Percentiles rank a stretch among this genome's conserved stretches.
phyloP scores from a whole-genome alignment of 345 rosid genomes.

The Corchorus capsularis region DNA sequence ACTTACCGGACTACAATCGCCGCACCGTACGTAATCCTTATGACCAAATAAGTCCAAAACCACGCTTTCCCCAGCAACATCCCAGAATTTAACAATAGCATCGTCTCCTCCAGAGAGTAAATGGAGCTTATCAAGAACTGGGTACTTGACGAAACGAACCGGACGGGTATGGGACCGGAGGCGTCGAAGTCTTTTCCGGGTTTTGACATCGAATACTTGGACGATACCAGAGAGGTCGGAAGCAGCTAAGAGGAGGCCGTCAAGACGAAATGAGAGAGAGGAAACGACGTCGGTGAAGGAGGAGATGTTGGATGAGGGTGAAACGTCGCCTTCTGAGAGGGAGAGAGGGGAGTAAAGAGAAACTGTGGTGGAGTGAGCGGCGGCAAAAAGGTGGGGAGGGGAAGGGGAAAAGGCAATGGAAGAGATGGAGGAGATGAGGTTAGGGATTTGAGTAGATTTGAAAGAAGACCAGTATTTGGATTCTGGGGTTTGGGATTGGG shows the following conservation, averaged over 20 bases:
- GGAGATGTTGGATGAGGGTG: constrained; percentile 46
- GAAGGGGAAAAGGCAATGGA: constrained; percentile 72
- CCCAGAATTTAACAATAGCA: constrained; percentile 90
- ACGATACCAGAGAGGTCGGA: constrained; percentile 79
- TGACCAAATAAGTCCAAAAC: constrained; percentile 69
- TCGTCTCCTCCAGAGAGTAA: constrained; percentile 93
- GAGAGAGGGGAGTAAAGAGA: constrained; percentile 60
- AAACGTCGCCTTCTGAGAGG: constrained; percentile 29
- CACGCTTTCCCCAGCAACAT: constrained; percentile 69
- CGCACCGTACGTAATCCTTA: constrained; percentile 88
- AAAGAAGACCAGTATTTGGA: constrained; percentile 90
- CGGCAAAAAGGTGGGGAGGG: constrained; percentile 62
- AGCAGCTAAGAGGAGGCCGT: constrained; percentile 83
- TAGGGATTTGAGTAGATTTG: constrained; percentile 57
- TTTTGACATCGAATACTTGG: constrained; percentile 73
- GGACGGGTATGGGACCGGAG: constrained; percentile 81
- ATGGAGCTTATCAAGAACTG: constrained; percentile 77
- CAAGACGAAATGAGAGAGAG: constrained; percentile 76
- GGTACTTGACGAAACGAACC: constrained; percentile 79
- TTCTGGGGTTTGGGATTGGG: constrained; percentile 64
- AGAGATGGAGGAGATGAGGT: constrained; percentile 56
- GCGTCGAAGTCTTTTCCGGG: constrained; percentile 75
- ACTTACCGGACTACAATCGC: constrained; percentile 79
- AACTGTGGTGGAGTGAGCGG: constrained; percentile 68
- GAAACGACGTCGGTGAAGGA: constrained; percentile 81